Conservation (phyloP, 106 monocot genomes). For the Acorus calamus region DNA sequence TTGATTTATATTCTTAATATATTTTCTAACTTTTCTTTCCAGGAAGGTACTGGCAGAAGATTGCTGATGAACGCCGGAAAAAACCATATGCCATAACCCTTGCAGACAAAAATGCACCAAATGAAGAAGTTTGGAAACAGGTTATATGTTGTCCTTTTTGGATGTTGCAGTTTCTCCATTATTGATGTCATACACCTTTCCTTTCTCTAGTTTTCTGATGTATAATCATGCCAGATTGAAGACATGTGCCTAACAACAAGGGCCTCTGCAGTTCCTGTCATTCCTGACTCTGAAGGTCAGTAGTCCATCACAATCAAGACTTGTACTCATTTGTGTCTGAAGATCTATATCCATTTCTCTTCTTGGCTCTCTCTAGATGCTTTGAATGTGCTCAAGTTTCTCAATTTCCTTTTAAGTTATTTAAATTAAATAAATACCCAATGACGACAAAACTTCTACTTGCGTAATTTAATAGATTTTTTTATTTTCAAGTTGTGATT, state of each 20-base stretch:
- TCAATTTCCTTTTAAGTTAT: no score
- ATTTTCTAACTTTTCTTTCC: conserved; percentile 2
- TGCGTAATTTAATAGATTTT: no score
- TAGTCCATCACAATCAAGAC: no score
- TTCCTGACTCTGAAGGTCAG: conserved; percentile 90
- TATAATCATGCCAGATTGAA: conserved; percentile 56
- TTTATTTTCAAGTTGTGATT: no score
- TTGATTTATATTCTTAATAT: background rate
- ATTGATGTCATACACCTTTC: background rate
- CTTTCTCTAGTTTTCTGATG: background rate
- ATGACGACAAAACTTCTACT: no score
- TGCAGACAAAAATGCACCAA: conserved; percentile 99
- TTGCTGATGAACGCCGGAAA: conserved; percentile 72
- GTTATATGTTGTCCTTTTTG: conserved; percentile 15
- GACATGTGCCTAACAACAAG: conserved; percentile 71
- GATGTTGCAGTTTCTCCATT: background rate
- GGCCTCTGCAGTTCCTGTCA: conserved; percentile 80
- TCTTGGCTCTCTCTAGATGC: no score
- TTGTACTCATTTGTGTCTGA: no score
- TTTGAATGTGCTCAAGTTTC: no score
- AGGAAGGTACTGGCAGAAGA: conserved; percentile 95
- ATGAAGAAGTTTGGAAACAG: conserved; percentile 98
- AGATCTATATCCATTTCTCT: no score
- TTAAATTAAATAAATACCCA: no score
- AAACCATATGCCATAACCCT: conserved; percentile 77